Evolutionary conservation across 2,329 filamentous ascomycete genomes (phyloP).

Genomic region (Verticillium klebahnii): DNA sequence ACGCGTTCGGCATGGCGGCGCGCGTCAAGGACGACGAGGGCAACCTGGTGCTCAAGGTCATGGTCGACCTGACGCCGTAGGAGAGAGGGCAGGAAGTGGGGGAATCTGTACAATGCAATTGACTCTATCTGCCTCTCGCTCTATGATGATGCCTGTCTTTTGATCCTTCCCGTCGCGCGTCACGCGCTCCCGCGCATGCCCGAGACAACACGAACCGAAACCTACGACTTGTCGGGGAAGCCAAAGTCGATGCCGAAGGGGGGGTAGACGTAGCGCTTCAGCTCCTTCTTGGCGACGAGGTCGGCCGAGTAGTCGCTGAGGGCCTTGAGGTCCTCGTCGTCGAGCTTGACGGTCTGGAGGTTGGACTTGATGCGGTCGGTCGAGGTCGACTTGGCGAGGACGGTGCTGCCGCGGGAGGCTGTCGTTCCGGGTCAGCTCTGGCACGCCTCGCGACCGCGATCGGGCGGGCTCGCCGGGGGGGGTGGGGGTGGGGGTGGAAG

Average conservation of each 20-base stretch:
- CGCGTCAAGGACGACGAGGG: constrained; percentile 66
- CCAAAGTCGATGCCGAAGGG: constrained; percentile 66
- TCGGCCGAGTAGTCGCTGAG: constrained; percentile 50
- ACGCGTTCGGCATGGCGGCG: constrained; percentile 69
- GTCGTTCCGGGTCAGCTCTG: not conserved
- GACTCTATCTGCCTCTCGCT: constrained; percentile 1
- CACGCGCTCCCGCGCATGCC: not conserved
- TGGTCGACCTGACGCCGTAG: constrained; percentile 43
- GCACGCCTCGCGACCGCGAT: no score
- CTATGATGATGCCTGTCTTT: not conserved
- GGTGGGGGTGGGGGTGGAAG: not conserved
- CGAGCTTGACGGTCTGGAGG: constrained; percentile 60
- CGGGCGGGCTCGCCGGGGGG: no score
- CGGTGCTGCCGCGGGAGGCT: constrained; percentile 66
- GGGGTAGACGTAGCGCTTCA: constrained; percentile 63
- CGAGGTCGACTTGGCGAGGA: constrained; percentile 70
- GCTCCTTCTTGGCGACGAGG: constrained; percentile 43
- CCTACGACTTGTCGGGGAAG: constrained; percentile 60
- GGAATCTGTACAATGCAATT: not conserved
- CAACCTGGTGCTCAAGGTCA: constrained; percentile 70
- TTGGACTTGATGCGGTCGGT: constrained; percentile 66
- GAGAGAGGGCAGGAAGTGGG: not conserved
- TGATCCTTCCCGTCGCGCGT: not conserved
- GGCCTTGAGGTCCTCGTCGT: constrained; percentile 55
- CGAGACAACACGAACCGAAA: not conserved